A percentile compares a stretch with the other conserved stretches of the same genome.
These are phyloP conservation scores for Cryptococcus jaspeensis DNA, from an alignment of 1,284 basidiomycete species.

Conservation along the genomic window DNA sequence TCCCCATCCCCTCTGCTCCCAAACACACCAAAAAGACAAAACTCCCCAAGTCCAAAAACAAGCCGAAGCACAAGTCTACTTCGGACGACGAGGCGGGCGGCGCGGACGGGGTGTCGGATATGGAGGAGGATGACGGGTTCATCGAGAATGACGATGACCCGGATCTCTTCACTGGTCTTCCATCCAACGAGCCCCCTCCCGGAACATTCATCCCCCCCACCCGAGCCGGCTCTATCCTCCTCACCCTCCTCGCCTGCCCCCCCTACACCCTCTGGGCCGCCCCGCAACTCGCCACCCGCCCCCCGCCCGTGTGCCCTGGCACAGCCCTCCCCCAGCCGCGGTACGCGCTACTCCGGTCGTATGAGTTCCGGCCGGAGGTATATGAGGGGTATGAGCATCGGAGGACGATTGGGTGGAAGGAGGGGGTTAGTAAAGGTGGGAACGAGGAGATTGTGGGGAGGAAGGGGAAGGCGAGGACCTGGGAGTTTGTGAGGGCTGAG, in stretches of 20 bases:
- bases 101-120: slow-evolving; percentile 56
- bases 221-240: slow-evolving; percentile 62
- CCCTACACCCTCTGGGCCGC: slow-evolving; percentile 91
- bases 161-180: slow-evolving; percentile 50
- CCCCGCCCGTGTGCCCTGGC: slow-evolving; percentile 31
- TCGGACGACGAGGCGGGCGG: slow-evolving; percentile 51
- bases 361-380: slow-evolving; percentile 67
- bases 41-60: slow-evolving; percentile 8
- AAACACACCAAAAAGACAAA: slow-evolving; percentile 4
- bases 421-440: slow-evolving; percentile 42
- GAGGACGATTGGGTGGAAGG: slow-evolving; percentile 76
- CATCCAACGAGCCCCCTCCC: neutral
- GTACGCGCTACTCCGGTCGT: slow-evolving; percentile 76
- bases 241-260: slow-evolving; percentile 80
- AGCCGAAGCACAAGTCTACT: slow-evolving; percentile 48
- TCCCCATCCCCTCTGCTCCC: slow-evolving; percentile 6
- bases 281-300: slow-evolving; percentile 69
- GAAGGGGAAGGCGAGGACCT: slow-evolving; percentile 43
- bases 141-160: slow-evolving; percentile 10
- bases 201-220: slow-evolving; percentile 43
- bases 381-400: slow-evolving; percentile 89
- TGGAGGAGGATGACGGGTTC: slow-evolving; percentile 26
- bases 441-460: slow-evolving; percentile 50
- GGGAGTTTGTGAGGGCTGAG: slow-evolving; percentile 44
- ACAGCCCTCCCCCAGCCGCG: slow-evolving; percentile 57